Base-by-base conservation (phyloP, 2,329 filamentous ascomycete genomes). In the Fusarium floridanum region DNA sequence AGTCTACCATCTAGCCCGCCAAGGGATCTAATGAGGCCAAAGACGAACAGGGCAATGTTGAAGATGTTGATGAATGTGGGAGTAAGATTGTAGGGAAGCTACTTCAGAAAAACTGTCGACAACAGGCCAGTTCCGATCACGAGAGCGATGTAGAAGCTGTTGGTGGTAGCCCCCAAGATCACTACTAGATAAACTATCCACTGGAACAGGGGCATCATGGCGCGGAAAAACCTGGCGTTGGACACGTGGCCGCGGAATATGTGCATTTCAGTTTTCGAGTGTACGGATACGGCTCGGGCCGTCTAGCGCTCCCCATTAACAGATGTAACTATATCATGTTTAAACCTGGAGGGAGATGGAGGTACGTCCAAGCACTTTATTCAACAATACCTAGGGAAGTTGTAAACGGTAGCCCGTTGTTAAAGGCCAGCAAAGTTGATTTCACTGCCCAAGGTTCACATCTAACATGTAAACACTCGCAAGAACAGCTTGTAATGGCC, bases 51-150 rank as follows among this genome's bases (percentile, higher is more conserved):
- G 10, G 61, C 32, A 24, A 63, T 39, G 61, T 63, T 63, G 20
- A 55, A 34, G 45, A 63, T 39, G 22, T 48, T 48, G 8, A 63
- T 24, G 22, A 32, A 41, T 17, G 45, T 55, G 20, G 61, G 61
- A 6, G 61, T 55, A 24, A 63, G 45, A n/a, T 63, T 63, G 22
- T 63, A 63, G 3, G 61, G 61, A 10, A 48, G 61, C 45, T 55
- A 16, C 5, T 34, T 55, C 22, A 55, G 34, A 11, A 63, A 17
- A 22, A 34, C 45, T 22, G 45, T 39, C 17, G 61, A 55, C 32
- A 63, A 32, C 14, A 63, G 45, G 12, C 61, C 61, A 16, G 32
- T 55, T 8, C 34, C 45, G 16, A 63, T 41, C 3, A 17, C 45
- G 5, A 63, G 61, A n/a, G 34, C 45, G 36, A 22, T 22, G 61